phyloP scores from a whole-genome alignment of 176 grass and related monocot species.

The Cenchrus fungigraminus region DNA sequence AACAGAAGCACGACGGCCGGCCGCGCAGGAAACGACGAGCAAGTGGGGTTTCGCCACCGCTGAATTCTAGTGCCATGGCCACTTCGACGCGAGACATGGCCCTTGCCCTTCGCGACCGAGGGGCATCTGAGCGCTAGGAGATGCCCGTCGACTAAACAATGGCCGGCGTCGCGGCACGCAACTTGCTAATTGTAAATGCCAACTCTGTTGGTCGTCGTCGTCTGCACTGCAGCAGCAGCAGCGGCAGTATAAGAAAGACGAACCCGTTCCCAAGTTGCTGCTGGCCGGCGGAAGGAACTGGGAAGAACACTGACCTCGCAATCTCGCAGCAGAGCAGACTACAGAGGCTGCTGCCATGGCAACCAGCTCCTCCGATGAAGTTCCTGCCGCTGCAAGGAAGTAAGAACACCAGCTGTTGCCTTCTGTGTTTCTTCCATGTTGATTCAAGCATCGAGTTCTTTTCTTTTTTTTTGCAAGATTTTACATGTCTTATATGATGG shows the following conservation, averaged over 20 bases:
- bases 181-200: neutral
- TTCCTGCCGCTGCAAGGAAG: conserved; percentile 43
- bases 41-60: neutral
- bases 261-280: neutral
- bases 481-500: neutral
- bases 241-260: neutral
- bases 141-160: conserved; percentile 12
- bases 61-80: neutral
- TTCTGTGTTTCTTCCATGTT: neutral
- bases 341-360: conserved; percentile 20
- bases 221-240: neutral
- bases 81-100: neutral
- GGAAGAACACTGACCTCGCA: neutral
- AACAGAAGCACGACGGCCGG: neutral
- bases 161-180: neutral
- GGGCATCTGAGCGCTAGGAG: neutral
- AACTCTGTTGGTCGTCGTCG: neutral
- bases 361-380: conserved; percentile 16
- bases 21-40: neutral
- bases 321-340: neutral
- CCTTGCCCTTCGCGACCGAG: no score
- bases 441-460: neutral
- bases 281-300: neutral
- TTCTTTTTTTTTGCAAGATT: neutral
- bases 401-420: neutral